Base-by-base conservation (phyloP, 352 stramenopile species). In the Phytopythium cucurbitacearum region DNA sequence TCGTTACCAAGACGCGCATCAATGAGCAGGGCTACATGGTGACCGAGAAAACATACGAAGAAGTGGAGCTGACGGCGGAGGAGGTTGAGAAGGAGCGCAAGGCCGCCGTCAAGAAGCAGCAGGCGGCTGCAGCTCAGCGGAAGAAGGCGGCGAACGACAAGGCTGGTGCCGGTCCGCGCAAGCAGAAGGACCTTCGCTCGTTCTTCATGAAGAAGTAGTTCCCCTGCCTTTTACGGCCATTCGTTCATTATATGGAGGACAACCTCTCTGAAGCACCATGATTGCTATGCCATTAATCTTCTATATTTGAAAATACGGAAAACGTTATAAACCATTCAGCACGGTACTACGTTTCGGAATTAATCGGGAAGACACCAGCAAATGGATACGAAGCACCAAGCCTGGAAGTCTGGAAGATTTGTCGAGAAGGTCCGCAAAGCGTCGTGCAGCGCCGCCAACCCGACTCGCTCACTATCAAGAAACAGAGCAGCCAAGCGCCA, bases 21-120 rank as follows among this genome's bases (percentile, higher is more conserved):
- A 90, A 86, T 45, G 76, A 90, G 32, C 59, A 88, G 47, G 83
- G 83, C 28, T 94, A 94, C 69, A 94, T 94, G 83, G 78, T 90
- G 33, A 94, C 80, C 33, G 83, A 94, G 62, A 85, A 85, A 45
- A 67, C 64, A 39, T 85, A 77, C 40, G 74, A 93, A 34, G 80
- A 91, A 40, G 71, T 89, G 38, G 72, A 90, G 48, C 56, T 89
- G 33, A 85, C 74, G 40, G 44, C 60, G 2, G 74, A 86, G 44
- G 74, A 87, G 46, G 62, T 87, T 38, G 65, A 70, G 40, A 64
- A 77, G 39, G 79, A 89, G 46, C 59, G 66, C 11, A 59, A 73
- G 34, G 60, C 70, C 40, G 60, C 58, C 1, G 68, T 74, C 56
- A 85, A 84, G 58, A 80, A 83, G 55, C 68, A 74, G 59, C 70